These are phyloP conservation scores for Microstegium vimineum DNA, from an alignment of 176 grass and related monocot species.

Conservation along the genomic window DNA sequence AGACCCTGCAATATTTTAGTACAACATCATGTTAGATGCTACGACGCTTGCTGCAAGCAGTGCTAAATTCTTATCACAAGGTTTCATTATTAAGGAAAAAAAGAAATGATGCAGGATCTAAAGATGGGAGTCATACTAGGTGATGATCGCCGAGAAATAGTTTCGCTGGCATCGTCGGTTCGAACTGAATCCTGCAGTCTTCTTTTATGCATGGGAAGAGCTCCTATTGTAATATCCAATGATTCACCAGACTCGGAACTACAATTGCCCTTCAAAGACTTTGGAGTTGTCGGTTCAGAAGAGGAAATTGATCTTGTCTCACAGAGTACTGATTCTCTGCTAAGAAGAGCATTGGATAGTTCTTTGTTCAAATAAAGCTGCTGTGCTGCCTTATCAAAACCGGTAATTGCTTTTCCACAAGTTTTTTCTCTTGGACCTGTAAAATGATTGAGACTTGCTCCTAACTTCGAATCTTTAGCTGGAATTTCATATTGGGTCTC, in stretches of 20 bases:
- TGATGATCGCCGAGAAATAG: constrained; percentile 22
- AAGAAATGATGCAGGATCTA: constrained; percentile 1
- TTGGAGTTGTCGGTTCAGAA: constrained; percentile 27
- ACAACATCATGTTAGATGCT: constrained; percentile 9
- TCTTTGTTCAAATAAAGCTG: constrained; percentile 23
- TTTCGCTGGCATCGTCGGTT: neutral
- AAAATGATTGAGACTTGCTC: constrained; percentile 22
- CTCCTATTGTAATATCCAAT: constrained; percentile 6
- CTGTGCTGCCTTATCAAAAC: constrained; percentile 19
- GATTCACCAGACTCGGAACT: constrained; percentile 35
- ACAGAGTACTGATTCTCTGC: constrained; percentile 17
- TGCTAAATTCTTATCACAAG: constrained; percentile 1
- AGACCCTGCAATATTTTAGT: constrained; percentile 22
- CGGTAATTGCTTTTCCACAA: constrained; percentile 21
- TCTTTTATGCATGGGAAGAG: constrained; percentile 37
- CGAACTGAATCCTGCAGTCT: constrained; percentile 13
- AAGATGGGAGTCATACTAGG: constrained; percentile 27
- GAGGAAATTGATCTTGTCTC: constrained; percentile 29
- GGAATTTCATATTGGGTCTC: neutral
- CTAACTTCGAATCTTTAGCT: constrained; percentile 22
- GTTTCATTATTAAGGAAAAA: constrained; percentile 8
- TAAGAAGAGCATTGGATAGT: neutral
- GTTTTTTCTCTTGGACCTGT: constrained; percentile 29
- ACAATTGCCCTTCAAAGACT: constrained; percentile 27
- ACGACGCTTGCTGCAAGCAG: neutral